Evolutionary conservation across 371 early-diverging fungal species (phyloP), one percentile per base, ranked within the genome.

Genomic region (Sporodiniella umbellata): DNA sequence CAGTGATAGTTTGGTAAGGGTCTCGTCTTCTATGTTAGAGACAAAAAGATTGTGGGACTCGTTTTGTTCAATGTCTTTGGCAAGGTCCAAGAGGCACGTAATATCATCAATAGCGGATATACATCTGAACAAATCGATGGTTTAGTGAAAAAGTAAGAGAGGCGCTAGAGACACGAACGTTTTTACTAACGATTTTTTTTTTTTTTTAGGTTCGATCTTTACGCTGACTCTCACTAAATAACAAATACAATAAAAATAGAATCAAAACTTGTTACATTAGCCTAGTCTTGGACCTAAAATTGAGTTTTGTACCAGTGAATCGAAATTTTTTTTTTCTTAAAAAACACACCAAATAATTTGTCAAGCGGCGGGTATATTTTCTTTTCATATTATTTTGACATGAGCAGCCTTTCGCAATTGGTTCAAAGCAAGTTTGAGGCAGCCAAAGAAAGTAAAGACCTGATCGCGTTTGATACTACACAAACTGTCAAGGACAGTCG

Each of bases 31-130:
- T 90, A 90, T 65, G 56, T 84, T 39, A 68, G 77, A 24, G 76
- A 84, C 24, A 76, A 81, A 59, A 73, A 72, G 62, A 78, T 86
- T 43, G 85, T 84, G 33, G 89, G 87, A 45, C 63, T 86, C 14
- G 54, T 86, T 55, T 68, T 82, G 45, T 88, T 83, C 70, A 89
- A 89, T 58, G 71, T 86, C 35, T 83, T 81, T 70, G 85, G 83
- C 43, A 81, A 85, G 62, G 78, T 83, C 15, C 81, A 82, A 22
- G 70, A 81, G 56, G 89, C 89, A n/a, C 80, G 89, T 54, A 74
- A 83, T 52, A 70, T 88, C 24, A 76, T 88, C 38, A 60, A 68
- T 45, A 66, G 58, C 25, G 72, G 70, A 15, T 63, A 65, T 35
- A 64, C 68, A n/a, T 62, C 70, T 19, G 76, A 75, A 28, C 57